phyloP scores from a whole-genome alignment of 768 basidiomycete species.

The Tephrocybe sp. region DNA sequence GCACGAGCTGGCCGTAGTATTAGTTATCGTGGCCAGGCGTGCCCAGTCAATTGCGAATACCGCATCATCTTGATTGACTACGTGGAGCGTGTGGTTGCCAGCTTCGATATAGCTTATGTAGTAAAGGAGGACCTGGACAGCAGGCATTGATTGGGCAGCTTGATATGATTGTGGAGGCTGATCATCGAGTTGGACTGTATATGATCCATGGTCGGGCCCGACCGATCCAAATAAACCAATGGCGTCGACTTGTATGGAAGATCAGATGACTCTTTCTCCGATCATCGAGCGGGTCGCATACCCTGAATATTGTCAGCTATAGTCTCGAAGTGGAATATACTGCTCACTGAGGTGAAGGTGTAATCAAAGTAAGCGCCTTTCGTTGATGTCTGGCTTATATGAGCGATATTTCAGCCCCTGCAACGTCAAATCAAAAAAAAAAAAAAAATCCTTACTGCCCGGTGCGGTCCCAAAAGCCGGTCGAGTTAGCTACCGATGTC shows the following conservation, averaged over 20 bases:
- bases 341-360: constrained; percentile 1
- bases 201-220: constrained; percentile 8
- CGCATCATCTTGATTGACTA: constrained; percentile 3
- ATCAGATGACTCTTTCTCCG: neutral
- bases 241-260: constrained; percentile 3
- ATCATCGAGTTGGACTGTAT: constrained; percentile 5
- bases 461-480: neutral
- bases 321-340: neutral
- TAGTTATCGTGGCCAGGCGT: neutral
- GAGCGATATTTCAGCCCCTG: too few relatives aligned
- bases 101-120: neutral
- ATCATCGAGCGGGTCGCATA: neutral
- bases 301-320: neutral
- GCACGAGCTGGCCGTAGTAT: neutral
- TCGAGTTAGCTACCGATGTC: neutral
- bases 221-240: constrained; percentile 12
- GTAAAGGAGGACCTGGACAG: constrained; percentile 1
- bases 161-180: neutral
- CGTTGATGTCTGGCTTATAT: neutral
- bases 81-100: constrained; percentile 1
- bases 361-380: neutral
- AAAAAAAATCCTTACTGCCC: constrained; percentile 11
- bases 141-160: neutral
- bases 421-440: too few relatives aligned
- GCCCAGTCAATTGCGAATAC: constrained; percentile 1